Evolutionary conservation across 176 grass and related monocot species (phyloP).

Genomic region (Panicum miliaceum): DNA sequence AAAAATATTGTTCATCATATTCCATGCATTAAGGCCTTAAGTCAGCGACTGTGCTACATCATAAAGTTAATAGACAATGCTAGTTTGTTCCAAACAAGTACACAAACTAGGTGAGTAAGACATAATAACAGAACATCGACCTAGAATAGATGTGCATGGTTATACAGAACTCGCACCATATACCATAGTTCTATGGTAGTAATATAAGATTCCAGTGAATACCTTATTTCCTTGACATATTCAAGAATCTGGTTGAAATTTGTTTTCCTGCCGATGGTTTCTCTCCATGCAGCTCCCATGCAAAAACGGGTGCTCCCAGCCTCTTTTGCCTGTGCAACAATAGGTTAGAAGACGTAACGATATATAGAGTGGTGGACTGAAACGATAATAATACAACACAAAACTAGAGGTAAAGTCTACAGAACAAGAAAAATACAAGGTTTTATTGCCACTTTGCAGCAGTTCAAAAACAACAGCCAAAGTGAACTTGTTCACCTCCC

Average conservation of each 20-base stretch:
- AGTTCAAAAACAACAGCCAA: not conserved
- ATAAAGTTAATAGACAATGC: not conserved
- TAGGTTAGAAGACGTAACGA: slow-evolving; percentile 13
- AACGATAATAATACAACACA: not conserved
- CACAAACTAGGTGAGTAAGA: not conserved
- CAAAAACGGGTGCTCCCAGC: slow-evolving; percentile 96
- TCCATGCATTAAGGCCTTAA: slow-evolving; percentile 4
- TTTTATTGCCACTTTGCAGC: not conserved
- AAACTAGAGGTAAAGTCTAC: not conserved
- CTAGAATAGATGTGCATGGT: not conserved
- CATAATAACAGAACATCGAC: slow-evolving; percentile 10
- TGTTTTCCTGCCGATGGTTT: slow-evolving; percentile 94
- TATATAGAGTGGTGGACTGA: not conserved
- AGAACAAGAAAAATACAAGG: not conserved
- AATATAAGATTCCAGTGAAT: slow-evolving; percentile 14
- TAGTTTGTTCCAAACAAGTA: not conserved
- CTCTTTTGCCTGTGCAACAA: slow-evolving; percentile 82
- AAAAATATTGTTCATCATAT: not conserved
- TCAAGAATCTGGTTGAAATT: slow-evolving; percentile 98
- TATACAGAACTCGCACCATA: not conserved
- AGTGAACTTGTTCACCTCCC: slow-evolving; percentile 27
- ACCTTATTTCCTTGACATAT: slow-evolving; percentile 99
- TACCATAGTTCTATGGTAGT: not conserved
- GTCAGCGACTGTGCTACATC: not conserved
- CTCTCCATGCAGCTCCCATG: slow-evolving; percentile 98